These are phyloP conservation scores for Fragilariopsis cylindrus DNA, from an alignment of 108 stramenopile genomes.

Conservation along the genomic window DNA sequence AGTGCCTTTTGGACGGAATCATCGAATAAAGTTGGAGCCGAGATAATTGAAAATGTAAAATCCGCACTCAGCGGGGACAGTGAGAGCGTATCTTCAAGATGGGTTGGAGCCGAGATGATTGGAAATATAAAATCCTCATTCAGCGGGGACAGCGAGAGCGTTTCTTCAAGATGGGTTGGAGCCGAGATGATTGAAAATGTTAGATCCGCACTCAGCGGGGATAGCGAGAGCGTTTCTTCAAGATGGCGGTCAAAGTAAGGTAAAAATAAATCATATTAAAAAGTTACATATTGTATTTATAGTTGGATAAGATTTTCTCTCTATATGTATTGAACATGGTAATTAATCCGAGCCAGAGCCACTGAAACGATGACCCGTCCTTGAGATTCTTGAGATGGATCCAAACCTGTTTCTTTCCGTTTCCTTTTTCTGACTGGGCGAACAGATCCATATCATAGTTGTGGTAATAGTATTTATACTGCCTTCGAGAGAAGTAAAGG, in stretches of 20 bases:
- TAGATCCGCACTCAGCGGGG: slow-evolving; percentile 18
- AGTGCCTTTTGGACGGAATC: slow-evolving; percentile 29
- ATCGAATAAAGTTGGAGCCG: slow-evolving; percentile 14
- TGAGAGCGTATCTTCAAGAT: background rate
- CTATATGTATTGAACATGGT: too few relatives aligned
- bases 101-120: slow-evolving; percentile 19
- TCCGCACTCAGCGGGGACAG: slow-evolving; percentile 18
- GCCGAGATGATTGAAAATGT: slow-evolving; percentile 25
- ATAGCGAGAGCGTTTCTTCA: slow-evolving; percentile 1
- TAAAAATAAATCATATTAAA: too few relatives aligned
- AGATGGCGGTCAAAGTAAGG: too few relatives aligned
- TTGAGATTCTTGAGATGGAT: background rate
- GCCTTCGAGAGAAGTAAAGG: background rate
- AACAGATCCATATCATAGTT: background rate
- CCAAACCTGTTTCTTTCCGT: background rate
- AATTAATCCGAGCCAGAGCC: background rate
- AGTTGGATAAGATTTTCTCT: too few relatives aligned
- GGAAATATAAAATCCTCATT: slow-evolving; percentile 26
- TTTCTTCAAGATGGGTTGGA: background rate
- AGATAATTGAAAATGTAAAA: slow-evolving; percentile 29
- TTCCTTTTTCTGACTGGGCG: background rate
- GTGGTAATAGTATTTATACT: background rate
- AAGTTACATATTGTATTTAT: too few relatives aligned
- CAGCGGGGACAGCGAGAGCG: slow-evolving; percentile 9
- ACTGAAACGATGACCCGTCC: background rate